These are phyloP conservation scores for Naematelia encephala DNA, from an alignment of 768 basidiomycete genomes.

Conservation along the genomic window DNA sequence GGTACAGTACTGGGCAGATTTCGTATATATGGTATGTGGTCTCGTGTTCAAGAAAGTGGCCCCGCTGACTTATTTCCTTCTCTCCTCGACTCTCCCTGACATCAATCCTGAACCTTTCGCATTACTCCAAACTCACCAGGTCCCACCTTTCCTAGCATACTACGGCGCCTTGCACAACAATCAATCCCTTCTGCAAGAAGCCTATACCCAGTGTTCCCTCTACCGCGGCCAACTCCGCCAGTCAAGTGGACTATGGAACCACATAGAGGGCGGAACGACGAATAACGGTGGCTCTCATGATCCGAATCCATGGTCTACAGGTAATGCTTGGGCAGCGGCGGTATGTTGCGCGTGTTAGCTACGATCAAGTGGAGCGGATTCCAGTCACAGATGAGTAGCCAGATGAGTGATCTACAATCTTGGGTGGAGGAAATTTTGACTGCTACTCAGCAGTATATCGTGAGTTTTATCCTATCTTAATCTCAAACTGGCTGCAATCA, in stretches of 20 bases:
- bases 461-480: conserved; percentile 21
- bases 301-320: conserved; percentile 52
- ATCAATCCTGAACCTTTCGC: background rate
- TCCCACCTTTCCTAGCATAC: conserved; percentile 55
- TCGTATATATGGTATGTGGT: conserved; percentile 9
- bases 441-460: conserved; percentile 41
- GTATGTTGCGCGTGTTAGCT: conserved; percentile 53
- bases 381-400: conserved; percentile 40
- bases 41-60: background rate
- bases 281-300: conserved; percentile 26
- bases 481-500: no score
- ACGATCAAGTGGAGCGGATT: conserved; percentile 51
- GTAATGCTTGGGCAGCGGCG: conserved; percentile 55
- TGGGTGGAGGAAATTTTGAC: conserved; percentile 53
- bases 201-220: conserved; percentile 53
- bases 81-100: no score
- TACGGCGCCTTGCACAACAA: conserved; percentile 52
- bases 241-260: conserved; percentile 51
- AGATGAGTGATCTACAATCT: conserved; percentile 44
- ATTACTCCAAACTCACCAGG: conserved; percentile 14
- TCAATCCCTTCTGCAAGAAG: conserved; percentile 52
- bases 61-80: background rate
- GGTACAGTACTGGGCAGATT: conserved; percentile 49
- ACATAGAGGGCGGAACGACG: conserved; percentile 45
- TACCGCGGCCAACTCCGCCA: conserved; percentile 52